These are phyloP conservation scores for Adansonia madagascariensis DNA, from an alignment of 441 rosid genomes.

Conservation along the genomic window DNA sequence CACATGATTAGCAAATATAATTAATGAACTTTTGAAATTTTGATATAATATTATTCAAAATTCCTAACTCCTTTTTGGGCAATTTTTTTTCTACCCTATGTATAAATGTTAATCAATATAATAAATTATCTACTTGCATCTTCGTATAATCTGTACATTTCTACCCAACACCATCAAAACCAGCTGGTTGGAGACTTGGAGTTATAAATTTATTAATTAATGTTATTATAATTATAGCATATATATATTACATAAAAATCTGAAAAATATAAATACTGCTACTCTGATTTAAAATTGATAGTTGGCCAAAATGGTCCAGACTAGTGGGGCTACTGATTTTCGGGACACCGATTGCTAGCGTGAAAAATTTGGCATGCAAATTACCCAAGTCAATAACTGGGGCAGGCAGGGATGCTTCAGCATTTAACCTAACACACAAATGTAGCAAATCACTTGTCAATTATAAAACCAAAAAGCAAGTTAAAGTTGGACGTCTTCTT, in stretches of 20 bases:
- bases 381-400: slow-evolving; percentile 20
- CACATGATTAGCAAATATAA: not conserved
- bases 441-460: not conserved
- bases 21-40: not conserved
- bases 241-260: not conserved
- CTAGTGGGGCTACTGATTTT: slow-evolving; percentile 14
- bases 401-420: not conserved
- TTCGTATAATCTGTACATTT: too few species aligned
- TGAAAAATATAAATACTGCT: not conserved
- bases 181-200: too few species aligned
- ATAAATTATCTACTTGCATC: too few species aligned
- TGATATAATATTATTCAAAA: not conserved
- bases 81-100: not conserved
- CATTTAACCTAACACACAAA: not conserved
- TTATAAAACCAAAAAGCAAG: not conserved
- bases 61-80: not conserved
- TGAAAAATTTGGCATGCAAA: slow-evolving; percentile 10
- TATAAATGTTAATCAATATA: not conserved
- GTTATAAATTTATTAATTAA: not conserved
- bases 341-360: slow-evolving; percentile 2
- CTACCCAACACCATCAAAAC: too few species aligned
- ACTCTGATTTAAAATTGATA: not conserved
- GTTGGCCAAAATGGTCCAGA: slow-evolving; percentile 11
- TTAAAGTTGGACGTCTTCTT: not conserved
- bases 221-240: not conserved